These are phyloP conservation scores for Trematosphaeria pertusa DNA, from an alignment of 2,329 filamentous ascomycete species.

Conservation along the genomic window DNA sequence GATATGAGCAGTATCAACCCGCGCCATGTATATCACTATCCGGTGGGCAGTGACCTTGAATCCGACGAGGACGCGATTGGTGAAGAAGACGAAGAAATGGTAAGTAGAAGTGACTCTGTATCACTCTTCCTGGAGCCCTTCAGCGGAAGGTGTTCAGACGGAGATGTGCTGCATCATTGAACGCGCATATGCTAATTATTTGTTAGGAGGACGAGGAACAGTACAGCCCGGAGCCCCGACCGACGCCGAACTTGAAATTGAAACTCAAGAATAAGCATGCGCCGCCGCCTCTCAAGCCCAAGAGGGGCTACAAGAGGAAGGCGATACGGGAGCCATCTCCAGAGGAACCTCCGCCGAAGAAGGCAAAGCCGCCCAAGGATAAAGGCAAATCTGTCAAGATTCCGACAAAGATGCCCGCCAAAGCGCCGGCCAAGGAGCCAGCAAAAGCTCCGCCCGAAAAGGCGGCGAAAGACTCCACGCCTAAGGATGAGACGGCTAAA, in stretches of 20 bases:
- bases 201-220: conserved; percentile 50
- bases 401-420: conserved; percentile 17
- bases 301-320: conserved; percentile 36
- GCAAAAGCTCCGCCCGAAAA: conserved; percentile 32
- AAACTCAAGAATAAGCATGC: conserved; percentile 33
- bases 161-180: too few species aligned
- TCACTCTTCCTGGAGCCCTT: too few species aligned
- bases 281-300: conserved; percentile 24
- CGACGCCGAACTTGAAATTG: conserved; percentile 38
- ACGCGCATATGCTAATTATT: too few species aligned
- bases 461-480: conserved; percentile 23
- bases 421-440: conserved; percentile 27
- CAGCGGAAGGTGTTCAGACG: too few species aligned
- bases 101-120: too few species aligned
- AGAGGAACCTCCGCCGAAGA: conserved; percentile 38
- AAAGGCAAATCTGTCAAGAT: conserved; percentile 16
- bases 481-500: conserved; percentile 30
- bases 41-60: conserved; percentile 32
- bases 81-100: conserved; percentile 38
- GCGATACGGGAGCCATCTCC: conserved; percentile 30
- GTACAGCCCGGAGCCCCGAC: conserved; percentile 30
- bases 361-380: conserved; percentile 31
- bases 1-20: conserved; percentile 43
- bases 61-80: conserved; percentile 32
- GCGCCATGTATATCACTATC: conserved; percentile 40